Evolutionary conservation across 306 rosid genomes (phyloP), one percentile per base, ranked within the genome.

Genomic region (Rosa persica): DNA sequence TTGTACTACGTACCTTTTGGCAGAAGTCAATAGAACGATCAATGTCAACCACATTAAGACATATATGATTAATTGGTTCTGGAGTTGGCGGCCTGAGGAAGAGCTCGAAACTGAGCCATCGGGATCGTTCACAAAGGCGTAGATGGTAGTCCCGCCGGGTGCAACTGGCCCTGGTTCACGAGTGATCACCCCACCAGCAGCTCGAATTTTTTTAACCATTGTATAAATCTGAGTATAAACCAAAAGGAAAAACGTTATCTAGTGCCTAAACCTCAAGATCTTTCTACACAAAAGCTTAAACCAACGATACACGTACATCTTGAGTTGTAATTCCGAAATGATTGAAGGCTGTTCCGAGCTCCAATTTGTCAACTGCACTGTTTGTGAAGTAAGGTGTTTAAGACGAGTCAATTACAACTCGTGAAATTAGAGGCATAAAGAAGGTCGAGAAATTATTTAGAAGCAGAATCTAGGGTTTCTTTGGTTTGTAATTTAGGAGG

Each of bases 291-390:
- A 25, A 13, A 70, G 20, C 23, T n/a, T 46, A 3, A 19, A 68
- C 8, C 25, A 54, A 17, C 9, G 10, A 72, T 51, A 30, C 76
- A 3, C 30, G 12, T 43, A 60, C 78, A 27, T 75, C 78, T 58
- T 27, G 88, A 62, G 92, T 86, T 75, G 88, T 67, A 34, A 90
- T 80, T n/a, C 87, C 95, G 74, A 90, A 90, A 78, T 90, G 92
- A 48, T 89, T 85, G 72, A 90, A 90, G 67, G 88, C 90, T 75
- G 90, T 82, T 78, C 94, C 94, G 76, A 90, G 83, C 66, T 88
- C 90, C 9, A 72, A 36, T 17, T 72, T 34, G 61, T 34, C 62
- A 15, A 0, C 8, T 27, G 17, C 27, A 3, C 17, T 19, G 44
- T 51, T 64, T 72, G 76, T 17, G 62, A 10, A 46, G 48, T 27